These are phyloP conservation scores for Cerrena zonata DNA, from an alignment of 1,284 basidiomycete genomes.

Conservation along the genomic window DNA sequence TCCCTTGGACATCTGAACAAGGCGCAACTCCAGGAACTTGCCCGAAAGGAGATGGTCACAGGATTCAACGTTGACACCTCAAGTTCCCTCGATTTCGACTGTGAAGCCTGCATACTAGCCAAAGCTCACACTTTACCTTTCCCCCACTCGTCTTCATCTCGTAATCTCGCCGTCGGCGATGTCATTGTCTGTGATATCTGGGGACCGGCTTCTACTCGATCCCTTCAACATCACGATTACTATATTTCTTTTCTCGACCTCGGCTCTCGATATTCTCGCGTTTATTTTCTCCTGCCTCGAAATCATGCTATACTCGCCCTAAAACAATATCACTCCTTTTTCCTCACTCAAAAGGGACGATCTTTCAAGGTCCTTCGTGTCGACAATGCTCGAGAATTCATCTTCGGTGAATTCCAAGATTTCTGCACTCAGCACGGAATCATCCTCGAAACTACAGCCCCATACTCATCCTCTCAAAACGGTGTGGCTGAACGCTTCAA, in stretches of 20 bases:
- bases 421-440: constrained; percentile 6
- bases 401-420: neutral
- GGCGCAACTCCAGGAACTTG: constrained; percentile 11
- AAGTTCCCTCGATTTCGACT: constrained; percentile 13
- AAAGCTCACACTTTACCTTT: constrained; percentile 22
- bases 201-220: constrained; percentile 29
- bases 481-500: constrained; percentile 26
- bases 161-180: constrained; percentile 26
- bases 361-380: constrained; percentile 1
- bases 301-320: too few relatives aligned
- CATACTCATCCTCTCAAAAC: constrained; percentile 19
- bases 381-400: constrained; percentile 12
- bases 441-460: constrained; percentile 7
- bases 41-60: constrained; percentile 22
- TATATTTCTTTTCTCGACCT: constrained; percentile 27
- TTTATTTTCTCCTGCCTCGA: too few relatives aligned
- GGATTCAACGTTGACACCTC: constrained; percentile 24
- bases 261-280: too few relatives aligned
- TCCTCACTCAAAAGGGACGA: too few relatives aligned
- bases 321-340: too few relatives aligned
- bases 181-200: constrained; percentile 34
- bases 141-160: constrained; percentile 21
- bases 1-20: constrained; percentile 28
- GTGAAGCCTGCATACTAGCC: constrained; percentile 27
- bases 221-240: constrained; percentile 22